A percentile compares a stretch with the other conserved stretches of the same genome.
These are phyloP conservation scores for Ceraceosorus bombacis DNA, from an alignment of 1,284 basidiomycete genomes.

Conservation along the genomic window DNA sequence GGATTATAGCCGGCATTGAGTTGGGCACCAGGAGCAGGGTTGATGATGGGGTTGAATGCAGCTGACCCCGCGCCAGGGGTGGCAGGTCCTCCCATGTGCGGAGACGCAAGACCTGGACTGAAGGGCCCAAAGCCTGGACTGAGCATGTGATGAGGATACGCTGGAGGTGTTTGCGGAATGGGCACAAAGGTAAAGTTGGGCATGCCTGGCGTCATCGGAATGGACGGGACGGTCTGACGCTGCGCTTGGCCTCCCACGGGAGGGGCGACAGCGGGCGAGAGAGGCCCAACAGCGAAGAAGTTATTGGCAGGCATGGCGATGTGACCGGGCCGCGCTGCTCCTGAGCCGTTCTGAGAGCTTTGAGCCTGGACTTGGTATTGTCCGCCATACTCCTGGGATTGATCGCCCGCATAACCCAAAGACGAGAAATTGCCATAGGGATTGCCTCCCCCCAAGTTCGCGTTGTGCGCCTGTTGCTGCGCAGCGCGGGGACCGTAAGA, in stretches of 20 bases:
- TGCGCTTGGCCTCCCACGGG: background rate
- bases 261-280: background rate
- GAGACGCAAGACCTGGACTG: slow-evolving; percentile 30
- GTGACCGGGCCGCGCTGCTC: slow-evolving; percentile 24
- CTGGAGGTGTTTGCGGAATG: slow-evolving; percentile 49
- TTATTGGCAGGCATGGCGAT: slow-evolving; percentile 32
- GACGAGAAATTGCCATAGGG: background rate
- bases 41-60: slow-evolving; percentile 16
- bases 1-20: slow-evolving; percentile 18
- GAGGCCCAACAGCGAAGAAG: slow-evolving; percentile 10
- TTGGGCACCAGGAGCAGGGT: slow-evolving; percentile 49
- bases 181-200: slow-evolving; percentile 50
- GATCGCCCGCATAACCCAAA: background rate
- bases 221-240: slow-evolving; percentile 6
- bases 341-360: background rate
- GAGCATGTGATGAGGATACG: slow-evolving; percentile 47
- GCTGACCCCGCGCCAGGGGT: slow-evolving; percentile 6
- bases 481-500: background rate
- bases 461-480: background rate
- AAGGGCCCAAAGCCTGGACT: slow-evolving; percentile 45
- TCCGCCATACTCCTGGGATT: background rate
- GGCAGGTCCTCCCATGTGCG: slow-evolving; percentile 6
- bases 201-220: slow-evolving; percentile 50
- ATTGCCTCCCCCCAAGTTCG: background rate
- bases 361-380: background rate